phyloP scores from a whole-genome alignment of 768 basidiomycete genomes.

The Panaeolus papilionaceus region DNA sequence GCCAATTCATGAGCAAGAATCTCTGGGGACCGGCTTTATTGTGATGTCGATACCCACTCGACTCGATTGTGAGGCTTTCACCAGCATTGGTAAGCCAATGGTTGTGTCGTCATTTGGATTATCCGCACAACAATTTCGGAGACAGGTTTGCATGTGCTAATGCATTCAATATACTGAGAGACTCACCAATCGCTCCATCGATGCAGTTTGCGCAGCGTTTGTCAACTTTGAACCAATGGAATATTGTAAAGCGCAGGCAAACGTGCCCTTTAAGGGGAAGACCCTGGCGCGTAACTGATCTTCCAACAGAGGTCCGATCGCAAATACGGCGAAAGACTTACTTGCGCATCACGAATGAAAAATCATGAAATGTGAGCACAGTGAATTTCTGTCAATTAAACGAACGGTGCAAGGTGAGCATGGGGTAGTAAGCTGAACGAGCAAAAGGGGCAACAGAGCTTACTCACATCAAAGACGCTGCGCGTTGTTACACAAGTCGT shows the following conservation, averaged over 20 bases:
- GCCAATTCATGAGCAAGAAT: too few relatives aligned
- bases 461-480: not conserved
- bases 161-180: not conserved
- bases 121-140: not conserved
- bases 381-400: not conserved
- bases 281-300: constrained; percentile 14
- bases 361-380: not conserved
- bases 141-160: not conserved
- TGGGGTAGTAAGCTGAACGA: not conserved
- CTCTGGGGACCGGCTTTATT: not conserved
- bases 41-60: not conserved
- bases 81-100: not conserved
- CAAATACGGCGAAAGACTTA: not conserved
- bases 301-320: constrained; percentile 10
- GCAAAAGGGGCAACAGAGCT: not conserved
- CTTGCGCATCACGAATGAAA: not conserved
- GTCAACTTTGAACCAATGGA: not conserved
- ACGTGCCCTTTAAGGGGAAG: constrained; percentile 3
- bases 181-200: not conserved
- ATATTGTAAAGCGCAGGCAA: not conserved
- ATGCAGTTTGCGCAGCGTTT: constrained; percentile 1
- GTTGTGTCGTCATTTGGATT: not conserved
- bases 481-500: not conserved
- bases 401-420: not conserved
- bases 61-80: not conserved